A percentile compares a stretch with the other conserved stretches of the same genome.
These are phyloP conservation scores for Paramyrothecium roridum DNA, from an alignment of 2,329 filamentous ascomycete species.

Conservation along the genomic window DNA sequence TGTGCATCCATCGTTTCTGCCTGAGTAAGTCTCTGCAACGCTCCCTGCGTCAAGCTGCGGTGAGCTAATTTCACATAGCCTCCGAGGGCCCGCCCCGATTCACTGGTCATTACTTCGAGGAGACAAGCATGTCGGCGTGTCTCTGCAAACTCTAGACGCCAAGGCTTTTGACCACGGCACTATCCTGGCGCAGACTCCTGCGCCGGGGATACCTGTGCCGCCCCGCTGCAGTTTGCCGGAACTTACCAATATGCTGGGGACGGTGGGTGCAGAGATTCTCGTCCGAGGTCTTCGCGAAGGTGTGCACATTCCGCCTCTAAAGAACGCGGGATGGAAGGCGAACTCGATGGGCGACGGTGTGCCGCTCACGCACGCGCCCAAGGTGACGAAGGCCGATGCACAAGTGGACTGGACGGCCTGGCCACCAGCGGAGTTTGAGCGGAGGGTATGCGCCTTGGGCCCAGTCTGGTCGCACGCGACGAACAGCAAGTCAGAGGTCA, in stretches of 20 bases:
- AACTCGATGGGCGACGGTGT: conserved; percentile 10
- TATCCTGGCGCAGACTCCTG: conserved; percentile 67
- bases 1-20: conserved; percentile 87
- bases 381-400: conserved; percentile 64
- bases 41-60: too few relatives aligned
- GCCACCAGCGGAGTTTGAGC: conserved; percentile 49
- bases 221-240: conserved; percentile 38
- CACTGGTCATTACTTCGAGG: conserved; percentile 74
- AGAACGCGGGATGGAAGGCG: conserved; percentile 27
- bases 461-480: conserved; percentile 58
- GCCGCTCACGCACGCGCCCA: conserved; percentile 57
- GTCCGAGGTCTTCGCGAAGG: conserved; percentile 59
- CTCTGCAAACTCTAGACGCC: conserved; percentile 82
- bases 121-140: conserved; percentile 65
- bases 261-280: conserved; percentile 68
- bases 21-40: conserved; percentile 54
- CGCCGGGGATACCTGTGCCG: conserved; percentile 52
- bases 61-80: conserved; percentile 40
- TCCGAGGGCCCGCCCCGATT: conserved; percentile 82
- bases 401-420: conserved; percentile 58
- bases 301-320: conserved; percentile 63
- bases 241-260: conserved; percentile 49
- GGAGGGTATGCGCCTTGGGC: conserved; percentile 58
- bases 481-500: conserved; percentile 16
- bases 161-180: conserved; percentile 73